phyloP scores from a whole-genome alignment of 352 stramenopile genomes.

The Globisporangium mamillatum region DNA sequence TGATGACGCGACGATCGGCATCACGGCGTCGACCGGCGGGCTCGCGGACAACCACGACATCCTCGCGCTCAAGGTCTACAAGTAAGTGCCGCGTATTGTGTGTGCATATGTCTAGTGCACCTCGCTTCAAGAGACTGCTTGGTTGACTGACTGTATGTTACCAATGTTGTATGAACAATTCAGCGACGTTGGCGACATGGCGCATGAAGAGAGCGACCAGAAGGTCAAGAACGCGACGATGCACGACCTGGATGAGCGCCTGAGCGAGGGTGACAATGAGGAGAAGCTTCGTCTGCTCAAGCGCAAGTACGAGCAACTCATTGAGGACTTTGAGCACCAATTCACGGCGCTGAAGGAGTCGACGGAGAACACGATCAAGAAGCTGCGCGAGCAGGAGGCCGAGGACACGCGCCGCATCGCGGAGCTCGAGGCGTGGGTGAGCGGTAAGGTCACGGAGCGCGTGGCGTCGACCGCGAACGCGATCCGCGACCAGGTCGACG shows the following conservation, averaged over 20 bases:
- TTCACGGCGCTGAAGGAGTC: constrained; percentile 80
- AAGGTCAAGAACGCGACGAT: constrained; percentile 60
- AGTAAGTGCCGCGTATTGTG: constrained; percentile 40
- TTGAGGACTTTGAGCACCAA: constrained; percentile 86
- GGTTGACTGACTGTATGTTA: background rate
- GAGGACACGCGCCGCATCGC: constrained; percentile 69
- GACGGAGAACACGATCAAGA: constrained; percentile 80
- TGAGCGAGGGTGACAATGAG: constrained; percentile 54
- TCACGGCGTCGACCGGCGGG: constrained; percentile 80
- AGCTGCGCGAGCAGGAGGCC: constrained; percentile 65
- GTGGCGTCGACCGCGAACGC: constrained; percentile 52
- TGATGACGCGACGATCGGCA: constrained; percentile 60
- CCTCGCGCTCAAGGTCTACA: constrained; percentile 67
- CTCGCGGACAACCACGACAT: constrained; percentile 86
- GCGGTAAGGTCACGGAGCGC: constrained; percentile 51
- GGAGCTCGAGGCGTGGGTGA: constrained; percentile 71
- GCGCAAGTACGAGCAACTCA: constrained; percentile 73
- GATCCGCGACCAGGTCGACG: constrained; percentile 65
- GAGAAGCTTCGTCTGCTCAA: constrained; percentile 68
- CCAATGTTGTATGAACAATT: constrained; percentile 12
- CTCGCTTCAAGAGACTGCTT: constrained; percentile 1
- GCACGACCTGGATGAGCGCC: constrained; percentile 42
- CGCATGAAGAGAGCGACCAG: constrained; percentile 40
- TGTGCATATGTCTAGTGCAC: background rate
- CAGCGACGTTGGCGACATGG: constrained; percentile 67